Evolutionary conservation across 1,284 basidiomycete genomes (phyloP), one percentile per base, ranked within the genome.

Genomic region (Moniliophthora roreri): DNA sequence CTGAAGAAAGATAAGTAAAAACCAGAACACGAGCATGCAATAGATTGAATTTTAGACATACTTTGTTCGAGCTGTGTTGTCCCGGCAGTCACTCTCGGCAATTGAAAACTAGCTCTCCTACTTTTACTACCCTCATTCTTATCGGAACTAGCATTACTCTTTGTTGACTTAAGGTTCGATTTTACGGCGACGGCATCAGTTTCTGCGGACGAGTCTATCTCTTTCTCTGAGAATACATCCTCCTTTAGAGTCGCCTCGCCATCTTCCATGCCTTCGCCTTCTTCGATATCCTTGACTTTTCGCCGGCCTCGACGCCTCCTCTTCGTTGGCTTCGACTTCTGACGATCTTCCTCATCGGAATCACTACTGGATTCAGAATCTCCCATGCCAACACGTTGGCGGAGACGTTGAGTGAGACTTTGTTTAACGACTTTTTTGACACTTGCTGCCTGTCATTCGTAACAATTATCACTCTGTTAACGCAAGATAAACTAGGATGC

Each of bases 351-450:
- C 9, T 67, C 66, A 11, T 70, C 71, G n/a, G 72, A 75, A 20
- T 67, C 68, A 35, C 71, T 69, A 26, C 75, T 76, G 38, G 63
- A 63, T 52, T 79, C 81, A 0, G 77, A 73, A 58, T 87, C 85
- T 39, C 80, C 83, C 65, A 88, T 84, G 11, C 85, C 80, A 32
- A 90, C 85, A 46, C 78, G 76, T 58, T 81, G 74, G 44, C 81
- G 77, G 16, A 88, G 71, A 49, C 87, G 84, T 57, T 86, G 84
- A 0, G 87, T 88, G n/a, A 89, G 74, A 15, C 84, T 84, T 41
- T 78, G 77, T 64, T 88, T 90, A 48, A 85, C 84, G 15, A 79
- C 84, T 57, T 85, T 75, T 70, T 87, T 86, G 23, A 86, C 83
- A 54, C 82, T 84, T 35, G 76, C 78, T 20, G 80, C 85, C 73